These are phyloP conservation scores for Paecilomyces dactylethromorphus DNA, from an alignment of 2,329 filamentous ascomycete genomes.

Conservation along the genomic window DNA sequence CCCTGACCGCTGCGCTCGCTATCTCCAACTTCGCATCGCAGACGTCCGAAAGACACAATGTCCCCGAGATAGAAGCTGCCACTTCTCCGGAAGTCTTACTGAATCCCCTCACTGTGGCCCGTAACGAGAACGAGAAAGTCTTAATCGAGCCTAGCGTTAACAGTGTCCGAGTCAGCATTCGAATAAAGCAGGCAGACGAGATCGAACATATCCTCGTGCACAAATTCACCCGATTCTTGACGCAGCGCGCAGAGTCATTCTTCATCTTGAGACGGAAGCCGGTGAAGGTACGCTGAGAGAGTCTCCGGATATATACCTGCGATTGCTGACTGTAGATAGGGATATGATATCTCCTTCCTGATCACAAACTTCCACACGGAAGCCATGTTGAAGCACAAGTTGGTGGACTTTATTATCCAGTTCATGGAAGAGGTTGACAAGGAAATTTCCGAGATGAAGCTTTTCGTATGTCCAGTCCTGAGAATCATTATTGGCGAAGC, in stretches of 20 bases:
- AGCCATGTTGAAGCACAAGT: slow-evolving; percentile 97
- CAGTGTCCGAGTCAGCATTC: slow-evolving; percentile 93
- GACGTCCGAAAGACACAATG: slow-evolving; percentile 93
- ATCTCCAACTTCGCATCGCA: slow-evolving; percentile 97
- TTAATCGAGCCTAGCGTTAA: slow-evolving; percentile 96
- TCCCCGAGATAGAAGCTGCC: slow-evolving; percentile 90
- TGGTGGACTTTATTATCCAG: slow-evolving; percentile 98
- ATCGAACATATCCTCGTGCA: slow-evolving; percentile 97
- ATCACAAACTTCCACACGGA: slow-evolving; percentile 99
- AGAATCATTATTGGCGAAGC: not conserved
- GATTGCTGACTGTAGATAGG: slow-evolving; percentile 49
- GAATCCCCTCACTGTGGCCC: slow-evolving; percentile 80
- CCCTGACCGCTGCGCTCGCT: slow-evolving; percentile 85
- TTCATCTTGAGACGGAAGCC: slow-evolving; percentile 94
- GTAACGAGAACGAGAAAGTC: slow-evolving; percentile 96
- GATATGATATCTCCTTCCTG: slow-evolving; percentile 97
- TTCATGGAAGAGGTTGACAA: slow-evolving; percentile 99
- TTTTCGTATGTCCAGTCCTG: slow-evolving; percentile 65
- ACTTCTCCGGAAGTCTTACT: slow-evolving; percentile 90
- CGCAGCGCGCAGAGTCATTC: slow-evolving; percentile 91
- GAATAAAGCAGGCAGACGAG: slow-evolving; percentile 99
- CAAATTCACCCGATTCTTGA: slow-evolving; percentile 96
- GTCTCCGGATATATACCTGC: not conserved
- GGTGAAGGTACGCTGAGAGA: slow-evolving; percentile 60
- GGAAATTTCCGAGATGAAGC: slow-evolving; percentile 99